These are phyloP conservation scores for Cercospora nicotianae DNA, from an alignment of 2,329 filamentous ascomycete species.

Conservation along the genomic window DNA sequence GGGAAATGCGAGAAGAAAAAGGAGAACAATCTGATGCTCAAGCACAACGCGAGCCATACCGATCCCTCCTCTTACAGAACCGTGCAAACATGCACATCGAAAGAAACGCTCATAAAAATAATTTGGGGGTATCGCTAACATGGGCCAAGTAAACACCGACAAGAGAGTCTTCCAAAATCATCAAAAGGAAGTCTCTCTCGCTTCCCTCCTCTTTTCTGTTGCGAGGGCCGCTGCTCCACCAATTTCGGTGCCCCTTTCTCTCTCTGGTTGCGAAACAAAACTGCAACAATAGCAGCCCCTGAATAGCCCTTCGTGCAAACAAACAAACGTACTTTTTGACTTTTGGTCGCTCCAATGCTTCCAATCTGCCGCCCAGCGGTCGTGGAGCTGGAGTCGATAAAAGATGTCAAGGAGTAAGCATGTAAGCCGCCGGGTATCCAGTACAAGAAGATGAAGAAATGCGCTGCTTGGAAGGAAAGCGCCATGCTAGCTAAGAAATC, in stretches of 20 bases:
- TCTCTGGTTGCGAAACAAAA: background rate
- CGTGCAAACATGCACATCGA: background rate
- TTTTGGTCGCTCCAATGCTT: constrained; percentile 1
- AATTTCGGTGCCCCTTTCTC: background rate
- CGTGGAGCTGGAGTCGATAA: background rate
- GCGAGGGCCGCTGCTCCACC: background rate
- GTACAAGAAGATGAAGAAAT: constrained; percentile 6
- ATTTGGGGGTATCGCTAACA: constrained; percentile 2
- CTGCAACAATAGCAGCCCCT: background rate
- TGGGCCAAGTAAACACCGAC: background rate
- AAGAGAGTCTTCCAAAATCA: background rate
- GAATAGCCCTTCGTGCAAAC: constrained; percentile 3
- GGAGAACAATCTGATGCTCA: background rate
- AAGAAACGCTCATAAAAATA: background rate
- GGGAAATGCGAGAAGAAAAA: background rate
- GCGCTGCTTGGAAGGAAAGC: background rate
- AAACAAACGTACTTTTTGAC: constrained; percentile 5
- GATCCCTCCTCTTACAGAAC: background rate
- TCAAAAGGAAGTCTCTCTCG: background rate
- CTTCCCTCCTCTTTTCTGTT: background rate
- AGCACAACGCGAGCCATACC: background rate
- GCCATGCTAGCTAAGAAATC: background rate
- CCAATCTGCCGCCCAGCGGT: constrained; percentile 3
- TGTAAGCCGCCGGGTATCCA: constrained; percentile 20
- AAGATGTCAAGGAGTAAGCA: constrained; percentile 10